phyloP scores from a whole-genome alignment of 2,329 filamentous ascomycete species.

The Claviceps spartinae region DNA sequence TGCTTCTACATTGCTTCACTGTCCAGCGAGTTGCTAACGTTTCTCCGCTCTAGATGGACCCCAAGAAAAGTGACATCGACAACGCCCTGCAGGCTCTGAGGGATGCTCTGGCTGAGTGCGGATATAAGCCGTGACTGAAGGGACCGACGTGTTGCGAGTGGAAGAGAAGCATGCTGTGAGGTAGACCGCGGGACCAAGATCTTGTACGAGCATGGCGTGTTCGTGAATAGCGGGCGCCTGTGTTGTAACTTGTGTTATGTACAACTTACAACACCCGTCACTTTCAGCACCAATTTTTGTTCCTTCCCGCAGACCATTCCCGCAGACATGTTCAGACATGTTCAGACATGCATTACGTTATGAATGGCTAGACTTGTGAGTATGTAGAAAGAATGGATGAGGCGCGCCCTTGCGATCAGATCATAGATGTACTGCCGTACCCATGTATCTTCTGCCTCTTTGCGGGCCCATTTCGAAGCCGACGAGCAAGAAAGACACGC shows the following conservation, averaged over 20 bases:
- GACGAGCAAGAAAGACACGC: too few relatives aligned
- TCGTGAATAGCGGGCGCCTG: neutral
- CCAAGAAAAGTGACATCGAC: constrained; percentile 67
- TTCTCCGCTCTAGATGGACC: constrained; percentile 43
- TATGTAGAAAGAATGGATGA: too few relatives aligned
- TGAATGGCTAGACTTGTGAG: neutral
- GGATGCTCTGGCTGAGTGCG: constrained; percentile 60
- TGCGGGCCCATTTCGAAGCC: too few relatives aligned
- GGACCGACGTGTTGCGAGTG: neutral
- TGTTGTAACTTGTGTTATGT: neutral
- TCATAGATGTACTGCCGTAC: too few relatives aligned
- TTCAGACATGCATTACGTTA: neutral
- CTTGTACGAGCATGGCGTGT: neutral
- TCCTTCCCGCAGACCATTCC: neutral
- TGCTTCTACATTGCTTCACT: neutral
- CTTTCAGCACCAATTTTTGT: neutral
- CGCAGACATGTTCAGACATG: neutral
- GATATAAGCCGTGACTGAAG: constrained; percentile 36
- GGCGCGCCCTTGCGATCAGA: too few relatives aligned
- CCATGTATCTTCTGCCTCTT: too few relatives aligned
- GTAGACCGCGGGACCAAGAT: neutral
- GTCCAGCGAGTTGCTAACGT: neutral
- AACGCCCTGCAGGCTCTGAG: constrained; percentile 69
- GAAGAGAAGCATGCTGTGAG: neutral
- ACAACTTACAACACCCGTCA: too few relatives aligned